phyloP scores from a whole-genome alignment of 2,329 filamentous ascomycete genomes.

The Nigrospora oryzae region DNA sequence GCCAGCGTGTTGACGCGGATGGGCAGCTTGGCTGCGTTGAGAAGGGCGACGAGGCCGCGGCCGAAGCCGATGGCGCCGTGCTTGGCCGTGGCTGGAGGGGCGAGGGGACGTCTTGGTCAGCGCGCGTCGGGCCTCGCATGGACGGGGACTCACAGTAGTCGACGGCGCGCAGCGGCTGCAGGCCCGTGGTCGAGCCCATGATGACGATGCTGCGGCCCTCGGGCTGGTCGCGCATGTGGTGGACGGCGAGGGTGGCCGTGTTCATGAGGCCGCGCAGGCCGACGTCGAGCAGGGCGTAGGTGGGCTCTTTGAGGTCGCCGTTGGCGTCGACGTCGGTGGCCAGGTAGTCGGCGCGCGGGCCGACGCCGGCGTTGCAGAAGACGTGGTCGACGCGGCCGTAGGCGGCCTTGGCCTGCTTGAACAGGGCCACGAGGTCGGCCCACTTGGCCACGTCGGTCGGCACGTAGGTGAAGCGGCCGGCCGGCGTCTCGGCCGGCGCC shows the following conservation, averaged over 20 bases:
- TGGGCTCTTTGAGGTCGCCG: slow-evolving; percentile 39
- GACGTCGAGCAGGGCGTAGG: slow-evolving; percentile 33
- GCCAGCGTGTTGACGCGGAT: slow-evolving; percentile 48
- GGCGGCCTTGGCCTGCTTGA: slow-evolving; percentile 43
- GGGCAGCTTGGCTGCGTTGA: slow-evolving; percentile 26
- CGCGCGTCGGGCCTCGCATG: too few species aligned
- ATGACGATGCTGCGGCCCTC: slow-evolving; percentile 45
- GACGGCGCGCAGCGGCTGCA: slow-evolving; percentile 38
- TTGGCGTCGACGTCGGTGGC: slow-evolving; percentile 35
- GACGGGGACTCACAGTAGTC: slow-evolving; percentile 46
- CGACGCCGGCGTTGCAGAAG: slow-evolving; percentile 57
- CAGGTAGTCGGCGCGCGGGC: slow-evolving; percentile 35
- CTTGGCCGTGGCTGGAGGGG: slow-evolving; percentile 35
- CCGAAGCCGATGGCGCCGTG: slow-evolving; percentile 46
- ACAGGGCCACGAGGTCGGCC: slow-evolving; percentile 39
- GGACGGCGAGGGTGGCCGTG: slow-evolving; percentile 36
- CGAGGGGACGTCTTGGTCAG: not conserved
- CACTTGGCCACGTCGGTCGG: slow-evolving; percentile 40
- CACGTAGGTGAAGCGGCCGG: slow-evolving; percentile 27
- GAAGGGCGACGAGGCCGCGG: slow-evolving; percentile 31
- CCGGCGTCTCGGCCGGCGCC: slow-evolving; percentile 20
- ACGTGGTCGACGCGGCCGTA: slow-evolving; percentile 72
- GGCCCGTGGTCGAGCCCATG: slow-evolving; percentile 38
- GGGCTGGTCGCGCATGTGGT: slow-evolving; percentile 39
- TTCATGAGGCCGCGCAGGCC: slow-evolving; percentile 41